Evolutionary conservation across 75 land plant species (phyloP), one percentile per base, ranked within the genome.

Genomic region (Cunninghamia lanceolata): DNA sequence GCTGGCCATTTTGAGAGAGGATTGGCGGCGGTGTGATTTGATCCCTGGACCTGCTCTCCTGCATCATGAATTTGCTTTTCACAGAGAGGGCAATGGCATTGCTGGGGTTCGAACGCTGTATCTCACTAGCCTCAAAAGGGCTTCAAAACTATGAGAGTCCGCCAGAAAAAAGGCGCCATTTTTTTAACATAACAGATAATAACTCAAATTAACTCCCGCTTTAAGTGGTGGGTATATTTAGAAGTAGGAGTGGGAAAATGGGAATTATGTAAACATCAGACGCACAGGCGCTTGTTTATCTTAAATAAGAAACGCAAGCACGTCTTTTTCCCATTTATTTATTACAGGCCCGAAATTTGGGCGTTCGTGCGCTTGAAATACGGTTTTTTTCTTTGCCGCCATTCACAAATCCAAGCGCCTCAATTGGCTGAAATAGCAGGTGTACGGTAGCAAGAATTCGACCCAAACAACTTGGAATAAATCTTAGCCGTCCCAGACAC

Each of bases 131-230:
- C 36, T 40, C 43, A 77, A 77, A 39, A 39, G n/a, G 16, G 28
- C 9, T 16, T 38, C 2, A 19, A 77, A 8, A 77, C 1, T 2
- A 9, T 9, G 53, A 50, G 42, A 32, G 45, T 7, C n/a, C 42
- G 45, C 81, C 81, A 45, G 32, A 45, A 45, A 80, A 45, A 17
- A 47, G 82, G 82, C 82, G 82, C 82, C 82, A 80, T 80, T 42
- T 80, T 75, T 45, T 7, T 43, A 17, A 43, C 21, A 43, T 9
- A 28, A 42, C 28, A 17, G 3, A 21, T 10, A 21, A 43, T 80
- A 80, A 80, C 47, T 80, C 42, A 45, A 80, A 80, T 45, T 43
- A 17, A 10, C 82, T 80, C 82, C 82, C 82, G 82, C 82, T 80
- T 76, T 9, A 10, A 80, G 15, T 21, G 46, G 3, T 43, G 2